phyloP scores from a whole-genome alignment of 1,139 yeast species.

The Suhomyces panamericanus region DNA sequence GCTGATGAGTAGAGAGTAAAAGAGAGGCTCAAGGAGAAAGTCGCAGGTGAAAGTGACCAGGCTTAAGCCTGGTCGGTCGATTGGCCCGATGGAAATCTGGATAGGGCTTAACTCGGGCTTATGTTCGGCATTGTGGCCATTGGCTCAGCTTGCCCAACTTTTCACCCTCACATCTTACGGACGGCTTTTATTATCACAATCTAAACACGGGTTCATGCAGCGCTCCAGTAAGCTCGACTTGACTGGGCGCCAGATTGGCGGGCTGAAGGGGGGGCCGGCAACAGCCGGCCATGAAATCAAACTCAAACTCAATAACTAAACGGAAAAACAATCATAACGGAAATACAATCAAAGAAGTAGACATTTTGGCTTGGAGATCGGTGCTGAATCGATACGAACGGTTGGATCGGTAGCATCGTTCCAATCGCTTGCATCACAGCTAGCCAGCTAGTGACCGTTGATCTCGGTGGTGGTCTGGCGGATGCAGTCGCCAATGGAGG shows the following conservation, averaged over 20 bases:
- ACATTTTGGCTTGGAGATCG: too few species aligned
- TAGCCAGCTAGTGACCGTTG: slow-evolving; percentile 30
- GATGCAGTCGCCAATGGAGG: slow-evolving; percentile 43
- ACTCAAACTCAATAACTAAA: slow-evolving; percentile 5
- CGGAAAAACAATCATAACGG: slow-evolving; percentile 7
- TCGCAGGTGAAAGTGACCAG: too few species aligned
- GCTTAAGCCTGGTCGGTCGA: too few species aligned
- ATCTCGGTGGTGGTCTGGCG: slow-evolving; percentile 42
- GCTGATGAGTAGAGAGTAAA: too few species aligned
- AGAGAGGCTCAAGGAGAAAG: too few species aligned
- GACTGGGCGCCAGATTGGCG: neutral
- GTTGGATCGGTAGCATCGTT: too few species aligned
- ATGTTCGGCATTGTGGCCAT: too few species aligned
- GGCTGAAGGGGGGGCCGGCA: neutral
- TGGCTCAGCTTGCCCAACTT: too few species aligned
- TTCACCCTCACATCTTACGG: neutral
- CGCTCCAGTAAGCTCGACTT: slow-evolving; percentile 1
- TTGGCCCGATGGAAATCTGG: too few species aligned
- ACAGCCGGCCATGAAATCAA: neutral
- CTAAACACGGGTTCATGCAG: slow-evolving; percentile 1
- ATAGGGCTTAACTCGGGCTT: too few species aligned
- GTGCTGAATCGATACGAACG: too few species aligned
- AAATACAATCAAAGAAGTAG: slow-evolving; percentile 8
- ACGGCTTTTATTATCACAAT: slow-evolving; percentile 3
- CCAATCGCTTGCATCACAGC: too few species aligned